phyloP scores from a whole-genome alignment of 2,329 filamentous ascomycete species.

The Aphanocladium album region DNA sequence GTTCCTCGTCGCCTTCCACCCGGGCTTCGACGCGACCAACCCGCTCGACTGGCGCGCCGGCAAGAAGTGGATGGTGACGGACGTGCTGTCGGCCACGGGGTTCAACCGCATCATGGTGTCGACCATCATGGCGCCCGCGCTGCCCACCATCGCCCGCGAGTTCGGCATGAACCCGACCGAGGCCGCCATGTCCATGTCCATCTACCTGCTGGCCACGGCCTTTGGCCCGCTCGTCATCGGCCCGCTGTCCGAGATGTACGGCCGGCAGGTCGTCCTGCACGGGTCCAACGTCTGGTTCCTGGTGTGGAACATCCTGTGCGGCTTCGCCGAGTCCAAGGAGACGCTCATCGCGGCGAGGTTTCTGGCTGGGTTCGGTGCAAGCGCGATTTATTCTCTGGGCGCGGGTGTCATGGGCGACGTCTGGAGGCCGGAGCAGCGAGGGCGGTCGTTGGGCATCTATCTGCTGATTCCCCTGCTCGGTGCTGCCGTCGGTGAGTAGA shows the following conservation, averaged over 20 bases:
- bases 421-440: constrained; percentile 41
- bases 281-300: constrained; percentile 45
- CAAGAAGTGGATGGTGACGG: constrained; percentile 45
- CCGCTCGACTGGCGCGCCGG: constrained; percentile 34
- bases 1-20: constrained; percentile 24
- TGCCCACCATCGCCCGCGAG: constrained; percentile 45
- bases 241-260: constrained; percentile 45
- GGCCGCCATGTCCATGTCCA: constrained; percentile 42
- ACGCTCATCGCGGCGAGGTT: constrained; percentile 41
- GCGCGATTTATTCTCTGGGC: constrained; percentile 39
- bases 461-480: constrained; percentile 36
- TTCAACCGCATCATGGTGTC: constrained; percentile 49
- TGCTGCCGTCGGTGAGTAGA: constrained; percentile 29
- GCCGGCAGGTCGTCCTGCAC: constrained; percentile 37
- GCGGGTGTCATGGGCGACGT: constrained; percentile 44
- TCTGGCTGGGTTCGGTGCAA: constrained; percentile 44
- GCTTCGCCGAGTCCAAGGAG: constrained; percentile 34
- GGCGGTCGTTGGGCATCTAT: constrained; percentile 33
- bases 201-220: constrained; percentile 38
- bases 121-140: constrained; percentile 47
- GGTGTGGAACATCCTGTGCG: constrained; percentile 42
- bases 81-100: constrained; percentile 43
- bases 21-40: constrained; percentile 29
- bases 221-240: constrained; percentile 40
- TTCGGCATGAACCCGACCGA: constrained; percentile 44